These are phyloP conservation scores for Fagus sylvatica DNA, from an alignment of 306 rosid species.

Conservation along the genomic window DNA sequence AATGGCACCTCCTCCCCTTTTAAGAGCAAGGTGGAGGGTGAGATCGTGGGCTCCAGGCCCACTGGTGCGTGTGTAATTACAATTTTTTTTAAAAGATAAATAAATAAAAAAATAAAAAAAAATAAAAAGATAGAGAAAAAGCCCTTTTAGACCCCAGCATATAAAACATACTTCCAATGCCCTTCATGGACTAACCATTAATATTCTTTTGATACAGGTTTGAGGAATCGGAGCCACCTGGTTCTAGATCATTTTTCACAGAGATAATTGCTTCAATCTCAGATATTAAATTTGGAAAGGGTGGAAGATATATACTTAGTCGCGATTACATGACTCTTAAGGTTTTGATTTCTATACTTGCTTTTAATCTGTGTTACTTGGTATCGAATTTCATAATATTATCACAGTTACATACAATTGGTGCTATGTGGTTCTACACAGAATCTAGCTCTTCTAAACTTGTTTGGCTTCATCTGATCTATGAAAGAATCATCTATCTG, in stretches of 20 bases:
- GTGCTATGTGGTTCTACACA: neutral
- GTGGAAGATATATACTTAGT: constrained; percentile 91
- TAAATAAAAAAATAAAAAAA: too few species aligned
- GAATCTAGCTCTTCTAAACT: neutral
- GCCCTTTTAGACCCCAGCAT: constrained; percentile 8
- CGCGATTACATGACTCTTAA: constrained; percentile 99
- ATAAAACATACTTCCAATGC: constrained; percentile 13
- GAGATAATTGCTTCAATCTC: constrained; percentile 99
- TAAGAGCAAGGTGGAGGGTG: too few species aligned
- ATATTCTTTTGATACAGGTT: constrained; percentile 54
- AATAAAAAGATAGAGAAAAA: neutral
- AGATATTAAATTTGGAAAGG: constrained; percentile 89
- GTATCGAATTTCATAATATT: constrained; percentile 7
- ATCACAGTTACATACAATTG: neutral
- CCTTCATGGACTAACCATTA: constrained; percentile 20
- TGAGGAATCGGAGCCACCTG: constrained; percentile 96
- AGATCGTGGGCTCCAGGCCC: too few species aligned
- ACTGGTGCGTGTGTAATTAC: too few species aligned
- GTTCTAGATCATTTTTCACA: constrained; percentile 93
- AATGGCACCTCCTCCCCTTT: too few species aligned
- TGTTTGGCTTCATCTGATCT: constrained; percentile 5
- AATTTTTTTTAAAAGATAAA: too few species aligned
- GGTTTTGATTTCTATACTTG: constrained; percentile 52
- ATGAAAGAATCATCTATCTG: neutral
- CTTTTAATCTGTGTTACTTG: constrained; percentile 10